Evolutionary conservation across 306 rosid species (phyloP), one percentile per base, ranked within the genome.

Genomic region (Casuarina cunninghamiana): DNA sequence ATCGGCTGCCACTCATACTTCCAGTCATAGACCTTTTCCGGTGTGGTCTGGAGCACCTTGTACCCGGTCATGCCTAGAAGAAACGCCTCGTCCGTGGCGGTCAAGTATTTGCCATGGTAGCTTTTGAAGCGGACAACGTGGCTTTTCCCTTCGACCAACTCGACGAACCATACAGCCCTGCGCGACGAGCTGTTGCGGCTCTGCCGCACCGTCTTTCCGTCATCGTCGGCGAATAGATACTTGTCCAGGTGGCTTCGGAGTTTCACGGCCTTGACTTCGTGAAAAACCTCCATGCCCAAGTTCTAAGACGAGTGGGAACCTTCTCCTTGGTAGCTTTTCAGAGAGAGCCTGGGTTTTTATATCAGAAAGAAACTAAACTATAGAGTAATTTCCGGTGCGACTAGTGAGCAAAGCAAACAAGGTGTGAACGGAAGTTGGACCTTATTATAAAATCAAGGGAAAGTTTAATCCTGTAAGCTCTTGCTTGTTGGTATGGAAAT

Each of bases 241-340:
- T 94, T 94, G 70, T 87, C 91, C 0, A 87, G 84, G 83, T 92
- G 97, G 85, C 93, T 87, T 1, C 89, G 91, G 12, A 94, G 90
- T 73, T 80, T 88, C 11, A 92, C 90, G 0, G 83, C 85, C 54
- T 73, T 86, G 19, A 84, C 53, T 81, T 88, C 87, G 49, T 9
- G 75, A 85, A 94, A 92, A 16, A 82, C 75, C 75, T 94, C 98
- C 98, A 93, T 93, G 0, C 1, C 51, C 51, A 3, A 16, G 12
- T 10, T 55, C 6, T 35, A 5, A 7, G 21, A 57, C 5, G 6
- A 65, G 21, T 38, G 16, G 5, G 0, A 39, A 1, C n/a, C 57
- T 51, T 2, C 37, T 55, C 35, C 19, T 17, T 17, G 10, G 54
- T 3, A 6, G 37, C 12, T 55, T 55, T 55, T 55, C 1, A 57